These are phyloP conservation scores for Candida suzukii DNA, from an alignment of 805 yeast genomes.

Conservation along the genomic window DNA sequence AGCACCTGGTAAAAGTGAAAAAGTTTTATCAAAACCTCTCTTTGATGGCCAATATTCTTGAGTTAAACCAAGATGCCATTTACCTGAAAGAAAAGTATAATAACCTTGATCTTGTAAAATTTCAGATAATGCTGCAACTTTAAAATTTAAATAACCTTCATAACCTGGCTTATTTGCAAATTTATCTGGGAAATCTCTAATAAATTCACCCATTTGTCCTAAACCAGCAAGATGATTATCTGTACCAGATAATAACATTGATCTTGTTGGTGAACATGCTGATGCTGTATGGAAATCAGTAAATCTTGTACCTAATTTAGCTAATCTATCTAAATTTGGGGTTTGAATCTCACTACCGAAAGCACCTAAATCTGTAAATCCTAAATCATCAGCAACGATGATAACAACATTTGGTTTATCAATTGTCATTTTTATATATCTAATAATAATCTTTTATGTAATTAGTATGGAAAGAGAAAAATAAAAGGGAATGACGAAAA, in stretches of 20 bases:
- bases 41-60: slow-evolving; percentile 41
- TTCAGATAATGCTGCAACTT: slow-evolving; percentile 49
- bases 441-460: no score
- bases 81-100: slow-evolving; percentile 46
- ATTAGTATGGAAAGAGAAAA: no score
- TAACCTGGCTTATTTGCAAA: slow-evolving; percentile 44
- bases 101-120: slow-evolving; percentile 41
- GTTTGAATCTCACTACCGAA: slow-evolving; percentile 56
- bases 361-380: slow-evolving; percentile 46
- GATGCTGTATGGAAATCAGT: slow-evolving; percentile 59
- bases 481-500: no score
- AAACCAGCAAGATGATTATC: slow-evolving; percentile 57
- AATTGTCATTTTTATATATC: no score
- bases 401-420: slow-evolving; percentile 51
- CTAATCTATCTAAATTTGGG: slow-evolving; percentile 41
- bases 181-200: slow-evolving; percentile 27
- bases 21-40: slow-evolving; percentile 44
- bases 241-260: slow-evolving; percentile 54
- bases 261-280: slow-evolving; percentile 59
- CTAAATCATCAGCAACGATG: slow-evolving; percentile 57
- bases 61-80: slow-evolving; percentile 52
- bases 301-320: slow-evolving; percentile 38
- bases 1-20: slow-evolving; percentile 47
- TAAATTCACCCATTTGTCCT: slow-evolving; percentile 51
- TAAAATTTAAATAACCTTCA: slow-evolving; percentile 45